Evolutionary conservation across 306 rosid species (phyloP), one percentile per base, ranked within the genome.

Genomic region (Astragalus membranaceus): DNA sequence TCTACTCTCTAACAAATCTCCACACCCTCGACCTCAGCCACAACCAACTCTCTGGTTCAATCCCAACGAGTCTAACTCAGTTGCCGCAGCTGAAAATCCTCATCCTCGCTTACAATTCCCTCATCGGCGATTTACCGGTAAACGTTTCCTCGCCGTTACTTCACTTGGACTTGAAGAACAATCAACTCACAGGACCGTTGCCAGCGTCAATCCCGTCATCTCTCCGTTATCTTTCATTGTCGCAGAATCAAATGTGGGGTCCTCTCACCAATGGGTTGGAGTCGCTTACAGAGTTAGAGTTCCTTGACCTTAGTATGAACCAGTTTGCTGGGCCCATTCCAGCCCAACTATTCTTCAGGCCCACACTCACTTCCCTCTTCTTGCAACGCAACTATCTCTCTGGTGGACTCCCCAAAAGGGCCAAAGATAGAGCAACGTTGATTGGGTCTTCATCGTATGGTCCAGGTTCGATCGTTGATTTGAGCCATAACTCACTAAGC

Each of bases 21-120:
- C 96, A 90, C 85, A 90, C 96, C 0, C 90, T 90, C 62, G 96
- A 90, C 66, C 92, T 90, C 39, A 90, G 95, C 61, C 72, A 78
- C 48, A 90, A 90, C 79, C 82, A 59, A 43, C 86, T 88, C 85
- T 20, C 85, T 43, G 95, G 96, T 23, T 47, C 81, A 0, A 56
- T 90, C 72, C 95, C 92, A 0, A 82, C 85, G 43, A 13, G 64
- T 3, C 83, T 90, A 30, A 78, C 82, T 2, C 44, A 48, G 43
- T 75, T 90, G 10, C 87, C 88, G 0, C 50, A 48, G 0, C 83
- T 90, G 32, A 86, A 75, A 26, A 77, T 90, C 66, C 86, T 90
- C 52, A 81, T 90, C 13, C 74, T 90, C 41, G 77, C 92, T 8
- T 86, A 79, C 12, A 90, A 90, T 11, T 74, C 83, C 2, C 26